Percentiles rank a stretch among this genome's conserved stretches.
Conservation (phyloP, 1,284 basidiomycete species). For the Ustilago xerochloae region DNA sequence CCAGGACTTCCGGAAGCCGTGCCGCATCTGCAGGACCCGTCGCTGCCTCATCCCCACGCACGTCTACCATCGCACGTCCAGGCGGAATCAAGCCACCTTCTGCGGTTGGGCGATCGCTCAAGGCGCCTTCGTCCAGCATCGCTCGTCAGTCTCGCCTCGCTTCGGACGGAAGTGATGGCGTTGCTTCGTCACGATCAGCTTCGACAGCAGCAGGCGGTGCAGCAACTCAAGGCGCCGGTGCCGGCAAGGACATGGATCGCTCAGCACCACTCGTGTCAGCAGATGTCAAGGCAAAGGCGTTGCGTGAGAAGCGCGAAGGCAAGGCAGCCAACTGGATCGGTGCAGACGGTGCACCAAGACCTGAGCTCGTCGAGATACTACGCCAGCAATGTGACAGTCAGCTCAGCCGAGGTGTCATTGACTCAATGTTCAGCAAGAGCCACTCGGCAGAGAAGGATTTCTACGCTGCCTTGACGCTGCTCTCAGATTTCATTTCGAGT, state of each 20-base stretch:
- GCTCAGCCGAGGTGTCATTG: conserved; percentile 80
- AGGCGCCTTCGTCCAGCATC: conserved; percentile 44
- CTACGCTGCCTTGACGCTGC: conserved; percentile 80
- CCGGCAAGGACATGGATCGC: conserved; percentile 26
- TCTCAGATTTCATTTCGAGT: conserved; percentile 78
- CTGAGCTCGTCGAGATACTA: conserved; percentile 86
- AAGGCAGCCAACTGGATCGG: conserved; percentile 70
- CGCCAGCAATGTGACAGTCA: conserved; percentile 91
- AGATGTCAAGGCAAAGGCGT: conserved; percentile 79
- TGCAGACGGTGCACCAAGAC: conserved; percentile 83
- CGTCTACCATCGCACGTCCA: conserved; percentile 40
- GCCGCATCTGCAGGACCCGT: conserved; percentile 2
- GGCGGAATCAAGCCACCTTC: conserved; percentile 51
- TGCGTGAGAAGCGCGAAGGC: conserved; percentile 80
- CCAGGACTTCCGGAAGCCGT: too few relatives aligned
- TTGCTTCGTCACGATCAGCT: conserved; percentile 29
- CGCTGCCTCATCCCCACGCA: conserved; percentile 9
- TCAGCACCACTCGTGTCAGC: conserved; percentile 76
- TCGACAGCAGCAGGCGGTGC: conserved; percentile 15
- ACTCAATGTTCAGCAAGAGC: conserved; percentile 85
- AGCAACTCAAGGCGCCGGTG: conserved; percentile 20
- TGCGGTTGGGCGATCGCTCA: conserved; percentile 51
- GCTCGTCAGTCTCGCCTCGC: conserved; percentile 32
- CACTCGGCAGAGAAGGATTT: conserved; percentile 95
- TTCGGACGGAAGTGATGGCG: conserved; percentile 33